A percentile compares a stretch with the other conserved stretches of the same genome.
Evolutionary conservation across 495 filamentous ascomycete species (phyloP).

Genomic region (Aspergillus wentii): DNA sequence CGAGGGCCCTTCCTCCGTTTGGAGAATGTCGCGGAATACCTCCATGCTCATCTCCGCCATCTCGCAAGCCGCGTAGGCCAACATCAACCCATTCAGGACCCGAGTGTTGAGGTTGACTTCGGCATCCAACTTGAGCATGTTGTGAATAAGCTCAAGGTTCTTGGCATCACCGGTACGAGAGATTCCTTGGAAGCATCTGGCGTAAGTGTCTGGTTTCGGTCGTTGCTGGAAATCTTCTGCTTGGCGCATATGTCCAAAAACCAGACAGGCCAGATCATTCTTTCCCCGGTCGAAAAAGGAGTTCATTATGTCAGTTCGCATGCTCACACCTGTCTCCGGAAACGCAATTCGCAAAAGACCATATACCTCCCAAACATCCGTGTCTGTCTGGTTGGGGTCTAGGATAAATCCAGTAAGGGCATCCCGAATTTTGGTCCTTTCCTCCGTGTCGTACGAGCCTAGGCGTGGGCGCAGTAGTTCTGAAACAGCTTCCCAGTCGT

Average conservation of each 20-base stretch:
- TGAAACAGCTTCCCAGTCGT: slow-evolving; percentile 68
- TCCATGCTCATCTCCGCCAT: slow-evolving; percentile 58
- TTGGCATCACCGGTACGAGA: slow-evolving; percentile 59
- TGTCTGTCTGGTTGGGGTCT: slow-evolving; percentile 53
- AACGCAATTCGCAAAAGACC: slow-evolving; percentile 71
- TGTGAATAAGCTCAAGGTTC: slow-evolving; percentile 69
- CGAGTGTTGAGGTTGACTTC: slow-evolving; percentile 70
- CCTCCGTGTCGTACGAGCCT: slow-evolving; percentile 54
- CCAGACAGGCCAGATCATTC: slow-evolving; percentile 73
- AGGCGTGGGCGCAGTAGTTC: slow-evolving; percentile 69
- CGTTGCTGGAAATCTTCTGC: slow-evolving; percentile 49
- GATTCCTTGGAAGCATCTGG: slow-evolving; percentile 69
- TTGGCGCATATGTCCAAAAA: slow-evolving; percentile 87
- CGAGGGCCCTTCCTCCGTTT: slow-evolving; percentile 74
- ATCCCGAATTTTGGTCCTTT: slow-evolving; percentile 58
- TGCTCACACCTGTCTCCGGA: slow-evolving; percentile 58
- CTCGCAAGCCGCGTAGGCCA: slow-evolving; percentile 69
- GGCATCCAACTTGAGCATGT: slow-evolving; percentile 87
- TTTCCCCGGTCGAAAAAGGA: slow-evolving; percentile 72
- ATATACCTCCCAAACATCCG: slow-evolving; percentile 77
- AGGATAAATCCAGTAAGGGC: slow-evolving; percentile 62
- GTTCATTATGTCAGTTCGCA: slow-evolving; percentile 71
- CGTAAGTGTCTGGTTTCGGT: slow-evolving; percentile 70
- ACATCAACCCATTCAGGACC: slow-evolving; percentile 78
- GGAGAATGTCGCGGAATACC: slow-evolving; percentile 77